A percentile compares a stretch with the other conserved stretches of the same genome.
Evolutionary conservation across 306 rosid species (phyloP).

Genomic region (Fragaria ananassa): DNA sequence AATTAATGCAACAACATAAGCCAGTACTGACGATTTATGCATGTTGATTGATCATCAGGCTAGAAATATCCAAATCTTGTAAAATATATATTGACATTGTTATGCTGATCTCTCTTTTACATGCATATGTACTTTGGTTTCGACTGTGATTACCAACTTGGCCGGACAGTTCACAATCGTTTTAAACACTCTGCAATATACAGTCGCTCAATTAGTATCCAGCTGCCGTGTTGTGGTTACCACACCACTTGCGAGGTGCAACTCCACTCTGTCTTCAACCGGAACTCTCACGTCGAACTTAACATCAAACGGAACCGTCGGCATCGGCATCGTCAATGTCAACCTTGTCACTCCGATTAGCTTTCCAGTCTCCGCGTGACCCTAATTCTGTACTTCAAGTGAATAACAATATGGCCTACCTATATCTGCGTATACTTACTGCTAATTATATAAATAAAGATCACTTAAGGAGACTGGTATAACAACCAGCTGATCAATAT

Average conservation of each 20-base stretch:
- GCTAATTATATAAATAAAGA: not conserved
- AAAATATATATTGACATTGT: not conserved
- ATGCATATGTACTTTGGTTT: not conserved
- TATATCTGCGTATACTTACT: not conserved
- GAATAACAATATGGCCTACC: not conserved
- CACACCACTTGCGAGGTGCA: not conserved
- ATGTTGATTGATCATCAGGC: not conserved
- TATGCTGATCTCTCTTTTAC: not conserved
- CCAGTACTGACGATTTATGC: not conserved
- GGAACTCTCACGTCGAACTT: not conserved
- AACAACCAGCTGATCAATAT: not conserved
- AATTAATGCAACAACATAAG: not conserved
- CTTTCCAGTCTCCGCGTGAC: not conserved
- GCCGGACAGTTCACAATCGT: not conserved
- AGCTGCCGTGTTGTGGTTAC: not conserved
- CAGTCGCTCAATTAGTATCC: not conserved
- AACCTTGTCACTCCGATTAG: not conserved
- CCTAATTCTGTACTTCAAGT: too few relatives aligned
- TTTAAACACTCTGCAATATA: accelerated
- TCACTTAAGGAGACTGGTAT: not conserved
- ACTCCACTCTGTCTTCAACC: not conserved
- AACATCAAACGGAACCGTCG: not conserved
- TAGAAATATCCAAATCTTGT: not conserved
- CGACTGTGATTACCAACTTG: not conserved
- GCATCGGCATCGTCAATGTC: not conserved